Evolutionary conservation across 108 stramenopile genomes (phyloP).

Genomic region (Pseudonitzschia pungens): DNA sequence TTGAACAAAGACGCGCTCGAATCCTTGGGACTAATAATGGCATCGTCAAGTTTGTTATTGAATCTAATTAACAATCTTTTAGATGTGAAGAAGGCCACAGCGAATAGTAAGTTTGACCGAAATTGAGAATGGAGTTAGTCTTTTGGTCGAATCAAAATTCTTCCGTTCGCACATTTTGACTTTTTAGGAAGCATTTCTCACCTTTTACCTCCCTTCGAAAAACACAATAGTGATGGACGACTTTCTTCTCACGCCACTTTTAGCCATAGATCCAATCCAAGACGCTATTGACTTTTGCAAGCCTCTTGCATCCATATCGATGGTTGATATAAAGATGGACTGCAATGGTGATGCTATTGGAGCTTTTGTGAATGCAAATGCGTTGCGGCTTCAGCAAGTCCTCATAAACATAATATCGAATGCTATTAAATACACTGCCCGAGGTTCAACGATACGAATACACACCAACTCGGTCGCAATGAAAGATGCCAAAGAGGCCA

Average conservation of each 20-base stretch:
- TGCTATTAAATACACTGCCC: slow-evolving; percentile 47
- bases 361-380: slow-evolving; percentile 4
- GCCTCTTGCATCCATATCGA: slow-evolving; percentile 12
- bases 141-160: not conserved
- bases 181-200: not conserved
- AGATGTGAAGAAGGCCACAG: not conserved
- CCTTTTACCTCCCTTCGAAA: not conserved
- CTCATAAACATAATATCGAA: slow-evolving; percentile 46
- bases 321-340: not conserved
- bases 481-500: not conserved
- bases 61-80: slow-evolving; percentile 27
- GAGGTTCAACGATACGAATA: not conserved
- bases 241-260: slow-evolving; percentile 6
- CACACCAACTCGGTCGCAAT: not conserved
- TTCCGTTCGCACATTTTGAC: not conserved
- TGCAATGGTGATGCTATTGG: not conserved
- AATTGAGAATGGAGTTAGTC: not conserved
- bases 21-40: slow-evolving; percentile 10
- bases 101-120: not conserved
- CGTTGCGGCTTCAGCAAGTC: slow-evolving; percentile 43
- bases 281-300: slow-evolving; percentile 13
- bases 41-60: slow-evolving; percentile 14
- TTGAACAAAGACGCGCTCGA: not conserved
- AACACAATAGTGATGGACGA: slow-evolving; percentile 9
- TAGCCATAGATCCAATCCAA: not conserved